Percentiles rank a stretch among this genome's conserved stretches.
Conservation (phyloP, 768 basidiomycete genomes). For the Dentipellis sp. region DNA sequence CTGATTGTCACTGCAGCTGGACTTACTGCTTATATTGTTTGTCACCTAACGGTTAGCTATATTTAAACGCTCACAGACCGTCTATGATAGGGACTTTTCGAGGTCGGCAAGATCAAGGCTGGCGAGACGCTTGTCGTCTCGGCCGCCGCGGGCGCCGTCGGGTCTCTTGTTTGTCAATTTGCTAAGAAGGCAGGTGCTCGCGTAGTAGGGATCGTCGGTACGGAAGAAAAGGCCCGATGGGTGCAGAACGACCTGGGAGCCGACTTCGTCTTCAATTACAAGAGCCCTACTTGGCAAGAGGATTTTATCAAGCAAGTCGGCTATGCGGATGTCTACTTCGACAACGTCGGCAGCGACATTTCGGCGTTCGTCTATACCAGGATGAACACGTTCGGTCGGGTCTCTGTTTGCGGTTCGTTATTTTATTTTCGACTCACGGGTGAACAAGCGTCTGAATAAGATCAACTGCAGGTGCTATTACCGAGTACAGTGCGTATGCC, state of each 20-base stretch:
- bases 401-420: conserved; percentile 65
- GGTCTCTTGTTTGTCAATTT: conserved; percentile 73
- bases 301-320: conserved; percentile 67
- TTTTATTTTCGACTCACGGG: background rate
- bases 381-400: conserved; percentile 68
- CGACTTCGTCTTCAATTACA: conserved; percentile 82
- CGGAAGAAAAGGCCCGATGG: conserved; percentile 79
- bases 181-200: conserved; percentile 71
- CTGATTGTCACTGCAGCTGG: conserved; percentile 31
- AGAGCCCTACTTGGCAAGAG: conserved; percentile 56
- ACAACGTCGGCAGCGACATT: conserved; percentile 77
- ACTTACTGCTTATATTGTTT: conserved; percentile 83
- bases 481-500: conserved; percentile 53
- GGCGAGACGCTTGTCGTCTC: conserved; percentile 84
- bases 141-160: conserved; percentile 88
- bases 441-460: conserved; percentile 1
- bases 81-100: conserved; percentile 58
- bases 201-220: conserved; percentile 86
- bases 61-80: background rate
- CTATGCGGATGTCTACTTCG: conserved; percentile 78
- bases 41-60: background rate
- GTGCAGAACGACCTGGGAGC: conserved; percentile 76
- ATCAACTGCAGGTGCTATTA: conserved; percentile 57
- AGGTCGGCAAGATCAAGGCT: conserved; percentile 68
- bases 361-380: conserved; percentile 69